Base-by-base conservation (phyloP, 371 early-diverging fungal genomes). In the Mucor indicus region DNA sequence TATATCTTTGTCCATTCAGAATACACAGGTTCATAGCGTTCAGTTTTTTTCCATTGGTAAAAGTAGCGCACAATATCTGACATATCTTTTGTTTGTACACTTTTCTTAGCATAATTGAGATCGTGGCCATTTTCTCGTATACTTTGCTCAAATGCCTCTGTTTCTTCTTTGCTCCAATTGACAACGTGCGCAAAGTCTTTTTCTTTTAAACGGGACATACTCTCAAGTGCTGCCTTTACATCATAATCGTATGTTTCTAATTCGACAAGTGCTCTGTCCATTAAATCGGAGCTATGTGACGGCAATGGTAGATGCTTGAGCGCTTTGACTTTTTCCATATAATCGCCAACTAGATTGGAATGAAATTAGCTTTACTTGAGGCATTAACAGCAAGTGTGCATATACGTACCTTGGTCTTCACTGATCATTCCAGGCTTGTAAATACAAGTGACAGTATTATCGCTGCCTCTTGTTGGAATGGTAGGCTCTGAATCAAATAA, bases 1-100 rank as follows among this genome's bases (percentile, higher is more conserved):
- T 81, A 80, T 29, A 83, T 75, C 37, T 78, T 80, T 42, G 87
- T 86, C 69, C 83, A 89, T 39, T 84, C 75, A 1, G 82, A 78
- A 60, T 89, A 89, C 1, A 84, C 81, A 2, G 79, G 69, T 30
- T 79, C 78, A 50, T 86, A 89, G 0, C 83, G 73, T 36, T 79
- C 75, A 0, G 85, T 76, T 49, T 89, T 89, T 54, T 89, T 89
- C 86, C 86, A 87, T 29, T 67, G 64, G 38, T 87, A 89, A 62
- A 86, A 89, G 53, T 64, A 87, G 0, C 79, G 75, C 0, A 89
- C 85, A 41, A 86, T 66, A 22, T 84, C 85, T 8, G 72, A 77
- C 77, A 81, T 80, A 6, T 71, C 50, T 55, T 81, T 81, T 0
- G 82, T 78, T 16, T 42, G 24, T 25, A 75, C 76, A 40, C 49